These are phyloP conservation scores for Cubamyces sp. DNA, from an alignment of 768 basidiomycete genomes.

Conservation along the genomic window DNA sequence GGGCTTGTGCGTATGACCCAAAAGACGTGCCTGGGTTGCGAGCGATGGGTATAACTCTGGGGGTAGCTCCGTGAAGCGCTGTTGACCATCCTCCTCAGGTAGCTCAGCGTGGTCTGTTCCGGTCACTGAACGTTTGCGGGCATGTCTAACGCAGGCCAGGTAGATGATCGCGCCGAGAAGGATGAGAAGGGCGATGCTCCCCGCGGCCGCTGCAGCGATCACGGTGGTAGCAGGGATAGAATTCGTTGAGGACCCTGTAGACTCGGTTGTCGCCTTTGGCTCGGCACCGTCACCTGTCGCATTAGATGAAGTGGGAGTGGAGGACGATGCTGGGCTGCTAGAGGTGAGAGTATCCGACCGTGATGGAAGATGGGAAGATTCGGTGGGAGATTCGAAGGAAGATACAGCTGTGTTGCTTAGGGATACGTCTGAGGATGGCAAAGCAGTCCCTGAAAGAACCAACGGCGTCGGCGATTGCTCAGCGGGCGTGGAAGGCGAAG, in stretches of 20 bases:
- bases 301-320: not conserved
- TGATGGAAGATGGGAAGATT: too few relatives aligned
- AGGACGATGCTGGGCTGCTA: too few relatives aligned
- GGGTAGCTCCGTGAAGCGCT: not conserved
- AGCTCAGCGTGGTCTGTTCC: not conserved
- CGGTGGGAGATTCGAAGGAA: too few relatives aligned
- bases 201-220: slow-evolving; percentile 1
- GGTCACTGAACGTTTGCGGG: not conserved
- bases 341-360: too few relatives aligned
- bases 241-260: not conserved
- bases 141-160: not conserved
- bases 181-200: not conserved
- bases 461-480: too few relatives aligned
- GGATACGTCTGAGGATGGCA: too few relatives aligned
- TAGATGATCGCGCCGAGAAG: slow-evolving; percentile 1
- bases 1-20: not conserved
- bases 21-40: not conserved
- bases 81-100: not conserved
- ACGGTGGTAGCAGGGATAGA: not conserved
- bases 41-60: not conserved
- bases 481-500: too few relatives aligned
- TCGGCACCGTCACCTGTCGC: not conserved
- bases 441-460: too few relatives aligned
- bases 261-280: not conserved
- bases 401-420: too few relatives aligned